A percentile compares a stretch with the other conserved stretches of the same genome.
These are phyloP conservation scores for Hericium rajendrae DNA, from an alignment of 768 basidiomycete genomes.

Conservation along the genomic window DNA sequence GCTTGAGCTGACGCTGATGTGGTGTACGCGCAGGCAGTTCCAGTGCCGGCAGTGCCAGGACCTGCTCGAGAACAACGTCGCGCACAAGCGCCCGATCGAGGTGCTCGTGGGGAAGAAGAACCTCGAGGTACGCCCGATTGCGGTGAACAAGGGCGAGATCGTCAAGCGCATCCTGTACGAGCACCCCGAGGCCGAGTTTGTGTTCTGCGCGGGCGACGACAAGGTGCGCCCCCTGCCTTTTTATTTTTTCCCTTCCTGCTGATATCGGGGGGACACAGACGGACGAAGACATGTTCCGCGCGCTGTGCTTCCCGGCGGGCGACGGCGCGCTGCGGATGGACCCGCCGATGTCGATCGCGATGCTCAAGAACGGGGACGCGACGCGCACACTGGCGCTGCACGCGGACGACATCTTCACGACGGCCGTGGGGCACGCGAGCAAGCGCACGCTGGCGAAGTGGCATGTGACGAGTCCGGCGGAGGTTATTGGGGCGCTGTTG, in stretches of 20 bases:
- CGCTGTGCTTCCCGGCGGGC: constrained; percentile 48
- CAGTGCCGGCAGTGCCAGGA: constrained; percentile 97
- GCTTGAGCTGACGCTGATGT: too few relatives aligned
- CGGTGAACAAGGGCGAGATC: constrained; percentile 98
- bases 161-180: constrained; percentile 89
- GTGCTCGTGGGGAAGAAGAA: constrained; percentile 98
- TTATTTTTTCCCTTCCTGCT: too few relatives aligned
- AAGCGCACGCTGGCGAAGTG: constrained; percentile 87
- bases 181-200: constrained; percentile 89
- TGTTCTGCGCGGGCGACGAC: constrained; percentile 98
- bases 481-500: constrained; percentile 76
- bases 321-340: constrained; percentile 29
- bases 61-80: constrained; percentile 88
- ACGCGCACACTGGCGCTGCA: constrained; percentile 52
- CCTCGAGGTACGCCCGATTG: constrained; percentile 89
- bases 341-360: constrained; percentile 43
- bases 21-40: constrained; percentile 48
- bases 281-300: constrained; percentile 99
- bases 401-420: constrained; percentile 76
- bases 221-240: constrained; percentile 42
- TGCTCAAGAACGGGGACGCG: constrained; percentile 25
- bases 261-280: too few relatives aligned
- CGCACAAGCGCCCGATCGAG: constrained; percentile 90
- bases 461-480: constrained; percentile 85
- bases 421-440: constrained; percentile 82